Percentiles rank a stretch among this genome's conserved stretches.
Conservation (phyloP, 2,329 filamentous ascomycete genomes). For the Erysiphe pulchra region DNA sequence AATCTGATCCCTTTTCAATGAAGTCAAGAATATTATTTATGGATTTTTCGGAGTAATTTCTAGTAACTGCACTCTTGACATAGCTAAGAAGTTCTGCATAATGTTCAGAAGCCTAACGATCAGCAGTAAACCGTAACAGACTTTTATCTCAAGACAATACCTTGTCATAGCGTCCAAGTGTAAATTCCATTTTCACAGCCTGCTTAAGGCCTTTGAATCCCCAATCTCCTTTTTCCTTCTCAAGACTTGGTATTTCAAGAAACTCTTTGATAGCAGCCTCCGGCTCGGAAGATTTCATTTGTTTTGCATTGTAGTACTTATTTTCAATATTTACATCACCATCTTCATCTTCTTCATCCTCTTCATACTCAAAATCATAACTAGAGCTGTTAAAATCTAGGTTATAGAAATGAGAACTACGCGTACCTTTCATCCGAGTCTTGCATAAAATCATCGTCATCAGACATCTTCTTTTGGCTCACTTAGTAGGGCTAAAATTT, state of each 20-base stretch:
- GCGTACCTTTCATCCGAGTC: constrained; percentile 65
- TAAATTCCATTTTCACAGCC: constrained; percentile 91
- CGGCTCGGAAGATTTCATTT: constrained; percentile 69
- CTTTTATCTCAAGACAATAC: constrained; percentile 18
- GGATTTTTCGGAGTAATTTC: constrained; percentile 97
- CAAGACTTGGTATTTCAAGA: constrained; percentile 58
- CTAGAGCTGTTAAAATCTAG: constrained; percentile 17
- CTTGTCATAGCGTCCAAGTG: constrained; percentile 65
- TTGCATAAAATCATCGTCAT: constrained; percentile 61
- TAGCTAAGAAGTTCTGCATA: constrained; percentile 91
- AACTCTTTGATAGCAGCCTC: constrained; percentile 83
- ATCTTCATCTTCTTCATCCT: constrained; percentile 48
- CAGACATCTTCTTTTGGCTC: neutral
- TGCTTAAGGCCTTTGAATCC: constrained; percentile 97
- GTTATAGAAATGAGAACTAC: constrained; percentile 1
- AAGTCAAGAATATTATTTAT: constrained; percentile 99
- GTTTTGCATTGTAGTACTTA: constrained; percentile 99
- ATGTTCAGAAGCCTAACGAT: constrained; percentile 54
- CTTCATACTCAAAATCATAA: constrained; percentile 95
- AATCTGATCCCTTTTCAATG: constrained; percentile 70
- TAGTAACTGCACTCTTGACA: constrained; percentile 84
- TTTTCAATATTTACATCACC: constrained; percentile 93
- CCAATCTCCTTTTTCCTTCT: constrained; percentile 90
- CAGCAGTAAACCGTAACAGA: neutral
- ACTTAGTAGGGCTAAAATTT: too few relatives aligned